A percentile compares a stretch with the other conserved stretches of the same genome.
These are phyloP conservation scores for Aspergillus phoenicis DNA, from an alignment of 2,329 filamentous ascomycete species.

Conservation along the genomic window DNA sequence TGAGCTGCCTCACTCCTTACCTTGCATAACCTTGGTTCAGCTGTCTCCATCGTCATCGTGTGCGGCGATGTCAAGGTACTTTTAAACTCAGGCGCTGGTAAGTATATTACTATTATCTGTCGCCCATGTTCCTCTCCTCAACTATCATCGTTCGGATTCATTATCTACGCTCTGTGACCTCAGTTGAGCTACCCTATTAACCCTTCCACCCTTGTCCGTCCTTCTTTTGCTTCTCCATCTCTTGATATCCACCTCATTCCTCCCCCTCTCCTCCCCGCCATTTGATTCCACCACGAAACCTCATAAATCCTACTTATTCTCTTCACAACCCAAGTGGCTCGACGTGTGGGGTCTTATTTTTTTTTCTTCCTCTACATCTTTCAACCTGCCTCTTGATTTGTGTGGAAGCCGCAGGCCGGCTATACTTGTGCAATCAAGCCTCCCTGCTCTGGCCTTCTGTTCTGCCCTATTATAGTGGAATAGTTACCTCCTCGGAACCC, in stretches of 20 bases:
- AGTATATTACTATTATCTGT: constrained; percentile 24
- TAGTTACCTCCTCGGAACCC: constrained; percentile 8
- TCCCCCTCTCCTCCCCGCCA: not conserved
- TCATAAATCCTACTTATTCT: not conserved
- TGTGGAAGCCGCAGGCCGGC: constrained; percentile 24
- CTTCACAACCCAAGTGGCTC: not conserved
- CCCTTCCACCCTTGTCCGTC: not conserved
- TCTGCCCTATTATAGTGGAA: not conserved
- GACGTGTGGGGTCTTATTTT: not conserved
- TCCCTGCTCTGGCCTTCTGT: not conserved
- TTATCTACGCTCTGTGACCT: constrained; percentile 10
- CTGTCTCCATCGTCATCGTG: constrained; percentile 31
- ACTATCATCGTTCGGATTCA: constrained; percentile 12
- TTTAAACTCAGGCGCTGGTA: constrained; percentile 18
- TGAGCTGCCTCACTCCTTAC: constrained; percentile 25
- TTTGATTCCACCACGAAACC: constrained; percentile 2
- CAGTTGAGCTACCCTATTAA: not conserved
- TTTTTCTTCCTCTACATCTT: not conserved
- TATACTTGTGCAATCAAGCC: constrained; percentile 17
- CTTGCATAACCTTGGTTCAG: constrained; percentile 35
- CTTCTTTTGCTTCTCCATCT: constrained; percentile 4
- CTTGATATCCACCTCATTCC: constrained; percentile 5
- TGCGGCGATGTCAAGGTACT: constrained; percentile 28
- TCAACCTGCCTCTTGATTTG: not conserved
- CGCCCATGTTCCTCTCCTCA: constrained; percentile 17